Evolutionary conservation across 2,329 filamentous ascomycete genomes (phyloP), one percentile per base, ranked within the genome.

Genomic region (Neofusicoccum laricinum): DNA sequence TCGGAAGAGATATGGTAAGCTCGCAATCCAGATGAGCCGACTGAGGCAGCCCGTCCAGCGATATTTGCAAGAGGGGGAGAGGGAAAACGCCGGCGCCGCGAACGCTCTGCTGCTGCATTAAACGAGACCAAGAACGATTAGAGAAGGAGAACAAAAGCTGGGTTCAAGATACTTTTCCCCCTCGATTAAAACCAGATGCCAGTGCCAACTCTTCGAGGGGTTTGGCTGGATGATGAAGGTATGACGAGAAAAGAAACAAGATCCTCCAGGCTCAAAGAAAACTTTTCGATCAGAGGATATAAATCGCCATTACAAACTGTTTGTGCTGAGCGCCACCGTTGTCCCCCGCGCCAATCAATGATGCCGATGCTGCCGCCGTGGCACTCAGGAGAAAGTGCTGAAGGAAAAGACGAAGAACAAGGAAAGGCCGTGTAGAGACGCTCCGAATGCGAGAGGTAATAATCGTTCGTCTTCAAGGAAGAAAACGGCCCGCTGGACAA

Each of bases 251-350:
- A 57, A 21, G n/a, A 59, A 61, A 61, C 14, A 48, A 50, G 21
- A 11, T 36, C 14, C 41, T 14, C 25, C 25, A 30, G 25, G 5
- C 5, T 30, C 19, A 25, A 50, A 41, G 21, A 45, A 48, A 48
- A 59, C 55, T 59, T 59, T 59, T 59, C 8, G 36, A 38, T n/a
- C 7, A 36, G 40, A 41, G 48, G 46, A 34, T 62, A 36, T 34
- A 49, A 34, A 40, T 50, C 45, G 21, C 59, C 59, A 62, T 51
- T 51, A 51, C 17, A 49, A 58, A 21, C 25, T 58, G 38, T 36
- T n/a, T 46, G 55, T 58, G 53, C 40, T 45, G 53, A 45, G 53
- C 53, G 53, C 53, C 53, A 15, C 46, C 58, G 15, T 43, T 19
- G 15, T 30, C 58, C 41, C 25, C 59, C 45, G 21, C 59, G 45